Evolutionary conservation across 1,284 basidiomycete species (phyloP), one percentile per base, ranked within the genome.

Genomic region (Apiotrichum siamense): DNA sequence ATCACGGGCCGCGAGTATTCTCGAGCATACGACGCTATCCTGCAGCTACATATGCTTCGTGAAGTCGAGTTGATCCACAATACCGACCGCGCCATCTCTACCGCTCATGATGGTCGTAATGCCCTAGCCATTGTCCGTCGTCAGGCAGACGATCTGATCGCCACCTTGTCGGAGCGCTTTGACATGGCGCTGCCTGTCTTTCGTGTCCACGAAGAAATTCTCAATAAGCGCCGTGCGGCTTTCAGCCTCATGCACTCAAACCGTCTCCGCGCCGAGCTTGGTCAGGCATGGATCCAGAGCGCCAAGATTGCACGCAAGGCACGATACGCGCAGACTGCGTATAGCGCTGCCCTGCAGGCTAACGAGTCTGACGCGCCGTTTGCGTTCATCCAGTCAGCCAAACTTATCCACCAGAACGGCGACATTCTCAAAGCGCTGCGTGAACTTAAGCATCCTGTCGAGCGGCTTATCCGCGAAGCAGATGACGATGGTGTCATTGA

Each of bases 291-390:
- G 96, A 81, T 98, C 15, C 79, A 83, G 18, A 97, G 88, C 50
- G 87, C 93, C 17, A 97, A 96, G 69, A 92, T 93, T 54, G 94
- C 96, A 13, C 80, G 96, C 44, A 97, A 96, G 67, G 88, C 92
- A 0, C 87, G 88, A 0, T 94, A 98, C 70, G 85, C 83, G 77
- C 96, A 98, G 75, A 97, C 94, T 0, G 92, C 96, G 3, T 99
- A 98, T 69, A 97, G 88, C 64, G 93, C 96, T 1, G 84, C 90
- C 49, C 79, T 99, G 1, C 96, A 98, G 73, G 90, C 92, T 0
- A 81, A 84, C 50, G 85, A 91, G 65, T 81, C 79, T 58, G 79
- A 83, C 29, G 81, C 85, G 0, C 81, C 82, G 0, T 91, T 87
- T 64, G 83, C 87, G 4, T 97, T 96, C 74, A 80, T 97, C 38